Evolutionary conservation across 2,329 filamentous ascomycete genomes (phyloP), one percentile per base, ranked within the genome.

Genomic region (Didymellaceae sp.): DNA sequence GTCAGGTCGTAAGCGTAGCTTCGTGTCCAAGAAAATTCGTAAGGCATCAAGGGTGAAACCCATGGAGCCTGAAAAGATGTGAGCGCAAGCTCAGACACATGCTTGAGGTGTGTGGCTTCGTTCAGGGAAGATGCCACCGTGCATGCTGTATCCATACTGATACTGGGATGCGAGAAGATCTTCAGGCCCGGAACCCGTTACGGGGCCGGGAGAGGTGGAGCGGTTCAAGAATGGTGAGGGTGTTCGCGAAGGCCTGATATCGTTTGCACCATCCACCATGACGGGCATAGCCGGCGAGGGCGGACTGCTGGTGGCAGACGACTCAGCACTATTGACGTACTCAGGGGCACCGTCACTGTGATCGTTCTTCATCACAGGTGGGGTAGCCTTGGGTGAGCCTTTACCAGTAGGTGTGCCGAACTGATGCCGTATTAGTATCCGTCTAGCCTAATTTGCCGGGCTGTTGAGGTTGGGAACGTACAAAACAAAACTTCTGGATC

Each of bases 401-500:
- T 77, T 78, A 26, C 74, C 70, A 51, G 67, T 67, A 46, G 69
- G 66, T 44, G 79, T 80, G 49, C 80, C 80, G 73, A 78, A 82
- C 80, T 81, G 69, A 59, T 65, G 62, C 61, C 66, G 51, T 62
- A 71, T 77, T 74, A 75, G 71, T 67, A 67, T 66, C 67, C 68
- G 66, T 62, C 62, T 64, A 69, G 62, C 62, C 67, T 62, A 60
- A 62, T 61, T 64, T 68, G 58, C 56, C 57, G 57, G 63, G 58
- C 61, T 62, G 71, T 63, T 67, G 65, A 70, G 61, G 69, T 69
- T 66, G 65, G 67, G 82, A 82, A 96, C 93, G 86, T 93, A 97
- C 93, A 85, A 97, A 99, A 83, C 94, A 99, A 82, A 96, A 99
- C 80, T 96, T 97, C 80, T 96, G 92, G 75, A 99, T 89, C 60